Evolutionary conservation across 257 asterid genomes (phyloP).

Genomic region (Ophiorrhiza pumila): DNA sequence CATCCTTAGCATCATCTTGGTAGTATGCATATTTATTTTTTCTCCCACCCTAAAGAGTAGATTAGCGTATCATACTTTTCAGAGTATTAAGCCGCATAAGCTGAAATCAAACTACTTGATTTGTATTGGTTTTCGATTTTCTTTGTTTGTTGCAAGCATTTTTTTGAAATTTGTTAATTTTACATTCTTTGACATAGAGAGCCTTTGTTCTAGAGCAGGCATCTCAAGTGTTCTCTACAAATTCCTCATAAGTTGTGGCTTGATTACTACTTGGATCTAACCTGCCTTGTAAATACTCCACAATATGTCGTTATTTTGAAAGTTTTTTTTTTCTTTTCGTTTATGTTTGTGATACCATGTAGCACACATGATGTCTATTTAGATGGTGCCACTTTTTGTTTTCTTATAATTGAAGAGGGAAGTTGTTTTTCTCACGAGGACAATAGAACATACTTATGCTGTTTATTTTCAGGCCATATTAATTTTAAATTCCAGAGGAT

Average conservation of each 20-base stretch:
- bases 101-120: not conserved
- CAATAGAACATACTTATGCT: not conserved
- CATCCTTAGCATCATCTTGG: not conserved
- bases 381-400: not conserved
- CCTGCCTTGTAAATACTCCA: not conserved
- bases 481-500: not conserved
- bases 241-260: not conserved
- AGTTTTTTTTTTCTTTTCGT: not conserved
- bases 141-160: not conserved
- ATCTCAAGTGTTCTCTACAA: not conserved
- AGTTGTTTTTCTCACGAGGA: not conserved
- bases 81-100: not conserved
- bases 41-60: not conserved
- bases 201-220: not conserved
- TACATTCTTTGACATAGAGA: not conserved
- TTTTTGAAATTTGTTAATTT: not conserved
- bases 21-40: not conserved
- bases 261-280: not conserved
- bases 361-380: not conserved
- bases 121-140: not conserved
- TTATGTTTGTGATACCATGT: not conserved
- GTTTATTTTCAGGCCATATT: not conserved
- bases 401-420: not conserved
- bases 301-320: not conserved
- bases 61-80: not conserved